Evolutionary conservation across 1,284 basidiomycete species (phyloP), one percentile per base, ranked within the genome.

Genomic region (Agroathelia rolfsii): DNA sequence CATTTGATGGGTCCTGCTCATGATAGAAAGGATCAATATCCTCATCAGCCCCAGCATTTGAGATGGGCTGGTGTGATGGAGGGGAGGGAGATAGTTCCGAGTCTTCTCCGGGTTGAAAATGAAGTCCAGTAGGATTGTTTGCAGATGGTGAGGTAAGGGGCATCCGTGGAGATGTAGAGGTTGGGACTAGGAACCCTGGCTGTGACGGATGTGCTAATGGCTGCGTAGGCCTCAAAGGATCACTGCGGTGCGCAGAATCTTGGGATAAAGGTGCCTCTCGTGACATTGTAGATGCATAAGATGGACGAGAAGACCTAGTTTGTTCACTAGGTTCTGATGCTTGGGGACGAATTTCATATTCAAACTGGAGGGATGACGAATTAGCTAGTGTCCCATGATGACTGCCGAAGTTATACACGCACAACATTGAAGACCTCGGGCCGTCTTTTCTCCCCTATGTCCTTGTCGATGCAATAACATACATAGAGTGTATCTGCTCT

Each of bases 401-500:
- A 20, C 3, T 17, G 33, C 31, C 24, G 18, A 24, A 30, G 20
- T 14, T 28, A 7, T 14, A n/a, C 15, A 66, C 81, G 53, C 50
- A 88, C 76, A 24, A 78, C 75, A 30, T 68, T 59, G 41, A 78
- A 79, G 8, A 85, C 82, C 47, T 84, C 76, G 30, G 73, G 67
- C 32, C 70, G 66, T 39, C 73, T 72, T 28, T 61, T 58, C 25
- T 70, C 67, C 0, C 81, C 82, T 1, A 67, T 59, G 31, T 84
- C 83, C 43, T 79, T 76, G 50, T 92, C 88, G 34, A 93, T 85
- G 45, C 86, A 85, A 50, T 88, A 88, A 49, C 89, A 93, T 24
- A 93, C 67, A 50, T 88, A 93, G 32, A 93, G 50, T 2, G 87
- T 80, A 49, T 93, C 88, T 37, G 84, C 79, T 20, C 64, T 71